phyloP scores from a whole-genome alignment of 768 basidiomycete genomes.

The Pisolithus marmoratus region DNA sequence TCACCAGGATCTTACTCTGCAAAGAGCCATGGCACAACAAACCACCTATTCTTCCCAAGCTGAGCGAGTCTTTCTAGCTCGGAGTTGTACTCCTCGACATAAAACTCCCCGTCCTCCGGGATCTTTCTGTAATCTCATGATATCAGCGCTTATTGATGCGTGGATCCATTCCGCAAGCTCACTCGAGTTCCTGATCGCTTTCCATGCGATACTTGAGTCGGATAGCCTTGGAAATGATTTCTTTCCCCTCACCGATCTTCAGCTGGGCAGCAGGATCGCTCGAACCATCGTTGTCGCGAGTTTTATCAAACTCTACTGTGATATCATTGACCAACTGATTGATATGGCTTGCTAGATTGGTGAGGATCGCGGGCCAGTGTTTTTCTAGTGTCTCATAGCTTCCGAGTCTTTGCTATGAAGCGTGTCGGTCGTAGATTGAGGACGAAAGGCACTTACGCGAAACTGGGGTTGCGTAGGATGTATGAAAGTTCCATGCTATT shows the following conservation, averaged over 20 bases:
- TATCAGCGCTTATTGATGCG: neutral
- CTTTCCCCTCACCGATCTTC: constrained; percentile 69
- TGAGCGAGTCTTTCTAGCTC: constrained; percentile 52
- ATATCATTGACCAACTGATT: constrained; percentile 63
- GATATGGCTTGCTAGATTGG: constrained; percentile 70
- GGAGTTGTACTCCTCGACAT: constrained; percentile 67
- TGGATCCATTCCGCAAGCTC: constrained; percentile 17
- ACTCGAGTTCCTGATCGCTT: constrained; percentile 67
- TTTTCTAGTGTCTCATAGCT: constrained; percentile 77
- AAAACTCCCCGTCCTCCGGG: constrained; percentile 68
- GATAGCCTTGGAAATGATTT: constrained; percentile 66
- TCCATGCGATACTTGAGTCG: constrained; percentile 88
- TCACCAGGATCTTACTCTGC: constrained; percentile 62
- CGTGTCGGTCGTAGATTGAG: neutral
- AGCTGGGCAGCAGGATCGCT: constrained; percentile 21
- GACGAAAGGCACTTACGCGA: constrained; percentile 44
- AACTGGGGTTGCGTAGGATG: constrained; percentile 34
- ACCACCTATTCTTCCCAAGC: constrained; percentile 68
- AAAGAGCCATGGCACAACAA: constrained; percentile 91
- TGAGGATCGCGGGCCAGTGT: constrained; percentile 83
- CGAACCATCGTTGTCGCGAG: constrained; percentile 5
- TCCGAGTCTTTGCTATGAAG: neutral
- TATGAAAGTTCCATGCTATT: too few species aligned
- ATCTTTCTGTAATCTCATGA: constrained; percentile 44
- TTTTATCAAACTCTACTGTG: constrained; percentile 33